phyloP scores from a whole-genome alignment of 2,329 filamentous ascomycete genomes.

The Aureobasidium sp. region DNA sequence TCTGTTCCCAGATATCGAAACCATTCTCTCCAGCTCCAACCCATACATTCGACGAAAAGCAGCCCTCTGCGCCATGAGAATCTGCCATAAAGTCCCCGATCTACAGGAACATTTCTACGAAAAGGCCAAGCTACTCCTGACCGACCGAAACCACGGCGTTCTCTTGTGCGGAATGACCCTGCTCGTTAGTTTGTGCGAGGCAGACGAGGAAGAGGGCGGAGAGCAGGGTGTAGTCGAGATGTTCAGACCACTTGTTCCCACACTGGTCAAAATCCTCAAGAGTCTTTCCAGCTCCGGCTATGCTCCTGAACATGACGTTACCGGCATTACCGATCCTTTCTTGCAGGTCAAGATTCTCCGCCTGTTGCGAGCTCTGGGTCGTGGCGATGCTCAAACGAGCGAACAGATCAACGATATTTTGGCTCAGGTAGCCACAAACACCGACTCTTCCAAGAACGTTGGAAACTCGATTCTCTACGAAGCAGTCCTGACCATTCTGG shows the following conservation, averaged over 20 bases:
- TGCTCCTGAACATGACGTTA: constrained; percentile 95
- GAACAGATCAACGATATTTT: constrained; percentile 99
- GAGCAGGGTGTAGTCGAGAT: constrained; percentile 84
- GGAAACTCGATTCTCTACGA: constrained; percentile 98
- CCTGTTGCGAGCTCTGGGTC: constrained; percentile 75
- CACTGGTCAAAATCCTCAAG: constrained; percentile 84
- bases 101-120: constrained; percentile 95
- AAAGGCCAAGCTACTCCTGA: constrained; percentile 79
- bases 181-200: constrained; percentile 87
- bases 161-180: constrained; percentile 86
- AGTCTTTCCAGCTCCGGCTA: constrained; percentile 91
- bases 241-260: constrained; percentile 79
- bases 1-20: constrained; percentile 92
- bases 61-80: constrained; percentile 96
- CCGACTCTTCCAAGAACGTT: constrained; percentile 95
- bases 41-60: constrained; percentile 98
- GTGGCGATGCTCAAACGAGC: constrained; percentile 79
- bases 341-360: constrained; percentile 93
- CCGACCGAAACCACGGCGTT: constrained; percentile 93
- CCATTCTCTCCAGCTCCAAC: constrained; percentile 82
- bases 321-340: constrained; percentile 95
- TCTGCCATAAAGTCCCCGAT: constrained; percentile 96
- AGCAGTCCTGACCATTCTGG: constrained; percentile 90
- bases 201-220: constrained; percentile 86
- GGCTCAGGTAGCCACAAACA: constrained; percentile 88